Evolutionary conservation across 441 rosid genomes (phyloP).

Genomic region (Bocquillonia castaneifolia): DNA sequence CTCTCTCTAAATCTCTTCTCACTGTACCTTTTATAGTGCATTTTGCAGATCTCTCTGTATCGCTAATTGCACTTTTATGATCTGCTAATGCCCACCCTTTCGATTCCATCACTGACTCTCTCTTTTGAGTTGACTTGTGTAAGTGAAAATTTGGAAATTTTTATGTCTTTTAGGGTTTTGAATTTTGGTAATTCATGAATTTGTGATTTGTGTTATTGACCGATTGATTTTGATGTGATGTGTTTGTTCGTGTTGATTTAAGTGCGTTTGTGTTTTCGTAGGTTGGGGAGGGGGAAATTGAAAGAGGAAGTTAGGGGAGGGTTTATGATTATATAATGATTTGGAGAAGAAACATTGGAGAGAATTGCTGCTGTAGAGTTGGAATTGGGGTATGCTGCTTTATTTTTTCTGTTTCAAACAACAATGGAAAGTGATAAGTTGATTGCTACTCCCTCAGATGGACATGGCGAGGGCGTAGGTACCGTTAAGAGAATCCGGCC

Average conservation of each 20-base stretch:
- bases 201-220: neutral
- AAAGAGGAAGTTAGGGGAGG: conserved; percentile 24
- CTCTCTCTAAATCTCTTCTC: conserved; percentile 3
- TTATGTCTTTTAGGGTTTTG: conserved; percentile 4
- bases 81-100: conserved; percentile 42
- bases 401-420: conserved; percentile 35
- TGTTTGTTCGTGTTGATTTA: conserved; percentile 1
- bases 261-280: conserved; percentile 17
- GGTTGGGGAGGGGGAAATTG: conserved; percentile 27
- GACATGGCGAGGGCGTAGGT: conserved; percentile 36
- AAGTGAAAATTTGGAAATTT: conserved; percentile 18
- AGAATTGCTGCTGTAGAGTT: conserved; percentile 38
- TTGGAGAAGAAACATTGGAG: conserved; percentile 45
- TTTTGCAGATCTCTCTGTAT: conserved; percentile 30
- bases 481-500: conserved; percentile 43
- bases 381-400: conserved; percentile 53
- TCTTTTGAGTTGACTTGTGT: conserved; percentile 38
- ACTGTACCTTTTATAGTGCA: conserved; percentile 15
- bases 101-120: conserved; percentile 14
- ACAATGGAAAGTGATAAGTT: conserved; percentile 70
- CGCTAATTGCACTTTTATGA: conserved; percentile 20
- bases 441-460: conserved; percentile 50
- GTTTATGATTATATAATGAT: conserved; percentile 45
- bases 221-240: neutral
- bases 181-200: neutral